Base-by-base conservation (phyloP, 2,329 filamentous ascomycete species). In the Seiridium unicorne region DNA sequence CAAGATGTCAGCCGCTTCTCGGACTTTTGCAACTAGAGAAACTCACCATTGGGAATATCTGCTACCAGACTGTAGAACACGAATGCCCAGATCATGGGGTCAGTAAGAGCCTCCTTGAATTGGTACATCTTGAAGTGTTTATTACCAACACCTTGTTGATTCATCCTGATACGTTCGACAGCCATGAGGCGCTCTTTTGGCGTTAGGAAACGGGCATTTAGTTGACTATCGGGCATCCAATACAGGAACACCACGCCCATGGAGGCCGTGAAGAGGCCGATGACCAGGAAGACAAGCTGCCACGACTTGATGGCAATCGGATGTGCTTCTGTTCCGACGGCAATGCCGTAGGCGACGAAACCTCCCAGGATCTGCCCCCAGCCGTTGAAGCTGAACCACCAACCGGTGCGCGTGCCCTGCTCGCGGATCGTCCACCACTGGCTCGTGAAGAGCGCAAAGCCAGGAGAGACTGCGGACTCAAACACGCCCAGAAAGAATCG, bases 91-190 rank as follows among this genome's bases (percentile, higher is more conserved):
- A 74, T 64, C 69, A 75, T 72, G 3, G 74, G 74, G 57, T 77
- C 75, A 2, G 68, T 68, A 10, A 76, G 44, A 3, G 74, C 74
- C 61, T 77, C 74, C 55, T 70, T 70, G 44, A 88, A 74, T 68
- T 91, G 88, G 58, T 88, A 84, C 67, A 79, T 70, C 68, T 89
- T 89, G 73, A 85, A 89, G 63, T 89, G 84, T 73, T 87, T 88
- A 65, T 89, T 89, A 3, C 86, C 86, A 26, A 90, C 86, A 3
- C 88, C 88, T 68, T 89, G 87, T 62, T 88, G 81, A 62, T 90
- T 90, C 38, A 81, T 73, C 0, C 86, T 76, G 47, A 90, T 85
- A 5, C 88, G 79, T 63, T 76, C 73, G 32, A 76, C 65, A 13
- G 74, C 74, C 35, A 89, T 73, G 2, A 88, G 68, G 0, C 83